phyloP scores from a whole-genome alignment of 495 filamentous ascomycete genomes.

The Tuber microsphaerosporum region DNA sequence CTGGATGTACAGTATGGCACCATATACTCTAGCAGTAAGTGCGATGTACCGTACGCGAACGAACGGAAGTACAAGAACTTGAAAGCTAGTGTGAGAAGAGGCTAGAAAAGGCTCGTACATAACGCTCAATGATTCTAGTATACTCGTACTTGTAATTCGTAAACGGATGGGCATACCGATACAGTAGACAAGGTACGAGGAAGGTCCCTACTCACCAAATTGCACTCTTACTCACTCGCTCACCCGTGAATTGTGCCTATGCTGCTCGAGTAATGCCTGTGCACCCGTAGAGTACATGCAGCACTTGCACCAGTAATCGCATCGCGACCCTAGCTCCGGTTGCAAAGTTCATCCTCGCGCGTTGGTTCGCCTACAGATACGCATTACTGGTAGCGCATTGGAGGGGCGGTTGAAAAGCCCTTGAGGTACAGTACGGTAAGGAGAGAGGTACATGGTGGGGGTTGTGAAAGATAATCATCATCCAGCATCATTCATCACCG shows the following conservation, averaged over 20 bases:
- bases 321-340: not conserved
- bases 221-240: not conserved
- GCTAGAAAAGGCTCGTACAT: conserved; percentile 13
- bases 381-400: not conserved
- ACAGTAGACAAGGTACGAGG: not conserved
- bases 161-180: not conserved
- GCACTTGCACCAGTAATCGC: conserved; percentile 1
- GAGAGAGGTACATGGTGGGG: not conserved
- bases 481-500: not conserved
- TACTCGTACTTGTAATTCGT: not conserved
- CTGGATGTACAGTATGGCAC: conserved; percentile 28
- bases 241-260: not conserved
- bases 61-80: conserved; percentile 22
- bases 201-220: not conserved
- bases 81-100: conserved; percentile 21
- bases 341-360: not conserved
- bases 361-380: conserved; percentile 1
- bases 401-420: not conserved
- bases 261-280: not conserved
- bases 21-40: not conserved
- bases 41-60: conserved; percentile 18
- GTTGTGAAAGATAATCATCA: not conserved
- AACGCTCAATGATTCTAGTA: not conserved
- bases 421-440: too few relatives aligned
- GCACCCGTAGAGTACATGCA: conserved; percentile 1